These are phyloP conservation scores for Chlorella sp. DNA, from an alignment of 139 green algal species.

Conservation along the genomic window DNA sequence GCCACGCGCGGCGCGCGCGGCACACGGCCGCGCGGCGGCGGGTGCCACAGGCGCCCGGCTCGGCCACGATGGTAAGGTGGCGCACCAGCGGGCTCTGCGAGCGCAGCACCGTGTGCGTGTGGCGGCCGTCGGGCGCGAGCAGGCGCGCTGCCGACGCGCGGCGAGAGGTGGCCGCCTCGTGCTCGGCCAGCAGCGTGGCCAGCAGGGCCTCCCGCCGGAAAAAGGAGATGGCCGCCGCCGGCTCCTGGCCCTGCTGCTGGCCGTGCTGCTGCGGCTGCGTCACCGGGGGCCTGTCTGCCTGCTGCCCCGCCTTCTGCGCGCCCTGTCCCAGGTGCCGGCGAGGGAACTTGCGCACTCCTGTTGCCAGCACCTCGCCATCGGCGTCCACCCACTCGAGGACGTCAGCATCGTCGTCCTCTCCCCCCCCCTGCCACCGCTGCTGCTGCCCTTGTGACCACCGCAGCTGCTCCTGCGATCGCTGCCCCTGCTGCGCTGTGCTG, in stretches of 20 bases:
- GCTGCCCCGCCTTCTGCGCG: background rate
- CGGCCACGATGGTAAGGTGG: constrained; percentile 40
- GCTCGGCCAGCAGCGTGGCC: constrained; percentile 4
- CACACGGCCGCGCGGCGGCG: constrained; percentile 17
- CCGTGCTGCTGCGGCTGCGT: background rate
- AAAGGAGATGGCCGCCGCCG: background rate
- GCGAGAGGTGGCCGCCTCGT: constrained; percentile 2
- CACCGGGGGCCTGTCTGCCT: background rate
- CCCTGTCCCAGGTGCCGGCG: background rate
- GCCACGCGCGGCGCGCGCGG: constrained; percentile 37
- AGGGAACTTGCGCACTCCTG: constrained; percentile 21
- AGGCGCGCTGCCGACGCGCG: constrained; percentile 24
- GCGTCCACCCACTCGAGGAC: constrained; percentile 32
- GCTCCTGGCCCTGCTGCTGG: background rate
- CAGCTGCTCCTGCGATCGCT: background rate
- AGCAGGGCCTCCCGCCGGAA: background rate
- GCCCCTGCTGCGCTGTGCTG: no score
- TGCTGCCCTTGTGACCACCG: background rate
- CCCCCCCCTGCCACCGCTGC: background rate
- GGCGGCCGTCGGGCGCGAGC: background rate
- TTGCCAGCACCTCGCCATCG: constrained; percentile 27
- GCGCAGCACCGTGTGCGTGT: constrained; percentile 23
- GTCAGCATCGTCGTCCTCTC: background rate
- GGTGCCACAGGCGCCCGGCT: background rate
- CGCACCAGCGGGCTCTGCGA: constrained; percentile 22